Base-by-base conservation (phyloP, 1,284 basidiomycete genomes). In the Austroboletus novae-zelandiae region DNA sequence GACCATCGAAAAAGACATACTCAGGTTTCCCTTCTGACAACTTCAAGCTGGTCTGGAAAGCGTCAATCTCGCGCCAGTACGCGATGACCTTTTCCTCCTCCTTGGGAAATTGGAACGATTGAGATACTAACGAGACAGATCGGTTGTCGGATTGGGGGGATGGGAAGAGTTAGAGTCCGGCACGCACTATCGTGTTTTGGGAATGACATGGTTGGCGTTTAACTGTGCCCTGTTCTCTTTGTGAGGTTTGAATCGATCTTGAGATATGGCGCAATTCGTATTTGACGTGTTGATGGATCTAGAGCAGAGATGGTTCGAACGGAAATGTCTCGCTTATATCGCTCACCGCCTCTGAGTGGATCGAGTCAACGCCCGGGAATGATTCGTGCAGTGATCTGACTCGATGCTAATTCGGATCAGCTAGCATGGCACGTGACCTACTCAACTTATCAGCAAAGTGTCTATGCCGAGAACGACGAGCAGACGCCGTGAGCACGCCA, bases 41-140 rank as follows among this genome's bases (percentile, higher is more conserved):
- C 74, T 94, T 93, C 60, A 98, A 74, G 62, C 90, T 93, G 6
- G 95, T 98, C 69, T 89, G 83, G 75, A 99, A 99, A 48, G 97
- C 97, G 76, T 99, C 93, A 67, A 99, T 99, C 67, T 94, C 94
- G 57, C 83, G 79, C 97, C 97, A 99, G 73, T 86, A 98, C 51
- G 80, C 76, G 59, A 98, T 78, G 53, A 98, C 92, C 64, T 94
- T 94, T 67, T 92, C 87, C 72, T 98, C 96, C 69, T 97, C 91
- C 68, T 85, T 86, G 14, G 95, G 79, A 69, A 98, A 98, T 73
- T 88, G 85, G 74, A 98, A 95, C 30, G 79, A 77, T 25, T 81
- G 74, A 48, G 85, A 80, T 59, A 91, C 86, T 91, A 15, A 39
- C 3, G 9, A 23, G 18, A 40, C 5, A 25, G 18, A 40, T 36